These are phyloP conservation scores for Phytophthora aleatoria DNA, from an alignment of 352 stramenopile genomes.

Conservation along the genomic window DNA sequence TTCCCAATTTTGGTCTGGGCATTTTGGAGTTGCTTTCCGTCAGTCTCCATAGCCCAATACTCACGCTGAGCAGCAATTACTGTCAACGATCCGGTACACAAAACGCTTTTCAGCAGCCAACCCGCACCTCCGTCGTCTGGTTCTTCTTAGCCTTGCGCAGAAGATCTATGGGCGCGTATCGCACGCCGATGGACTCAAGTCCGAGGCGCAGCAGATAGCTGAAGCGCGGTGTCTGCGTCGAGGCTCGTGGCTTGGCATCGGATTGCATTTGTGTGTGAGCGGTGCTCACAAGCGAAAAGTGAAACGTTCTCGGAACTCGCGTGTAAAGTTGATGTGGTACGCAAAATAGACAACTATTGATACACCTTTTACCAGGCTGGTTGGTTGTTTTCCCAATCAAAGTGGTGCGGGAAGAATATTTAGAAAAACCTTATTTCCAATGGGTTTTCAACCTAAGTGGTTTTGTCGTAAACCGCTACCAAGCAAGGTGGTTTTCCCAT, in stretches of 20 bases:
- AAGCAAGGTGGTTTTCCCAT: too few species aligned
- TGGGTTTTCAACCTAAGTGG: too few species aligned
- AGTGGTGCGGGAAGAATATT: too few species aligned
- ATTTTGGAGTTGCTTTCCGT: too few species aligned
- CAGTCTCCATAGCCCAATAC: slow-evolving; percentile 55
- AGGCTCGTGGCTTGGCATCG: too few species aligned
- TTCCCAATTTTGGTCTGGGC: too few species aligned
- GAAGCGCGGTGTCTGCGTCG: slow-evolving; percentile 40
- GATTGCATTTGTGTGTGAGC: slow-evolving; percentile 1
- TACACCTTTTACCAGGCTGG: too few species aligned
- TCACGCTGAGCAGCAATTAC: slow-evolving; percentile 39
- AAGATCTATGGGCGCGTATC: slow-evolving; percentile 56
- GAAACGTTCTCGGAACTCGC: neutral
- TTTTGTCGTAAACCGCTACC: too few species aligned
- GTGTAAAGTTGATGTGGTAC: slow-evolving; percentile 4
- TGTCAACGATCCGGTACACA: slow-evolving; percentile 9
- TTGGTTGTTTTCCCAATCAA: too few species aligned
- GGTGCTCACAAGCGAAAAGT: neutral
- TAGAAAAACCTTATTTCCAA: too few species aligned
- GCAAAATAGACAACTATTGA: neutral
- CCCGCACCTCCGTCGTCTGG: slow-evolving; percentile 25
- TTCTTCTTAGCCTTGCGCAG: slow-evolving; percentile 73
- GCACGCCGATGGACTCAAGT: slow-evolving; percentile 52
- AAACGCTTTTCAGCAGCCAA: neutral
- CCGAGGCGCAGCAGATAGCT: slow-evolving; percentile 43